Evolutionary conservation across 2,329 filamentous ascomycete genomes (phyloP), one percentile per base, ranked within the genome.

Genomic region (Lachnellula arida): DNA sequence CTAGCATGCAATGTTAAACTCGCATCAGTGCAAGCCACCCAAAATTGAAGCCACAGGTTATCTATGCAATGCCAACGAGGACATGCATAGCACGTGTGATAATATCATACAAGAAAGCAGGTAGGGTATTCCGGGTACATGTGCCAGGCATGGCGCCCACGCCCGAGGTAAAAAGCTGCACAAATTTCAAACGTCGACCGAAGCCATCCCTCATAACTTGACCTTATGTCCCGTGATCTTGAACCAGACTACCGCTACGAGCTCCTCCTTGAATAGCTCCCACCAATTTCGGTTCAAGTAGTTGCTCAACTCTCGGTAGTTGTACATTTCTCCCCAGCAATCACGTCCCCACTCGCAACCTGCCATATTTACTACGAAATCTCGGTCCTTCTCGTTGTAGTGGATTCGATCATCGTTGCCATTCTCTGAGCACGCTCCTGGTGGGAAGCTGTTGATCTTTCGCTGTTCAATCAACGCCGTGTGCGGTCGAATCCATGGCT

Each of bases 331-430:
- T 39, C 87, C 87, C 93, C 93, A 97, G 72, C 94, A 99, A 74
- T 99, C 93, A 49, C 94, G 84, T 4, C 93, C 93, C 88, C 90
- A 97, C 72, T 96, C 88, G 71, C 94, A 99, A 4, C 94, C 94
- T 5, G 94, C 94, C 93, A 99, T 97, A 73, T 97, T 99, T 67
- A 99, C 93, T 47, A 97, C 65, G 68, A 99, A 97, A 72, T 99
- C 94, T 28, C 90, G 84, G 57, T 95, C 91, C 43, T 83, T 79
- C 72, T 94, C 80, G 64, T 88, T 80, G 71, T 99, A 99, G 73
- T 99, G 95, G 59, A 95, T 87, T 15, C 80, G 80, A 1, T 84
- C 81, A 66, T 97, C 84, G 65, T 88, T 85, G 51, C 83, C 83
- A 56, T 87, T 85, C 48, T 91, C 88, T 32, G 85, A 87, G 72